Base-by-base conservation (phyloP, 2,329 filamentous ascomycete genomes). In the Chrysoporthe austroafricana region DNA sequence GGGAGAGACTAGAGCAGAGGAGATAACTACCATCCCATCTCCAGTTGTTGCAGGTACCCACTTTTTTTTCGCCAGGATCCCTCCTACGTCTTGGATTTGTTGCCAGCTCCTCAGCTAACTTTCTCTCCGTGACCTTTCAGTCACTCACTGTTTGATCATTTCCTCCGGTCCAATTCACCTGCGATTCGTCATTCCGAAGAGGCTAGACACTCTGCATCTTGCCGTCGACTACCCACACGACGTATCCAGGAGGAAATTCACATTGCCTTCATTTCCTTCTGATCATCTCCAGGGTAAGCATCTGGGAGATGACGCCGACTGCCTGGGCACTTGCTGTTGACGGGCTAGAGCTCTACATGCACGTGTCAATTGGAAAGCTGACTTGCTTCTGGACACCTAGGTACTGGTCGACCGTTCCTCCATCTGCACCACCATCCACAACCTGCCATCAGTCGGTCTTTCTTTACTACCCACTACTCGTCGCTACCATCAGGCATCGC, bases 1-100 rank as follows among this genome's bases (percentile, higher is more conserved):
- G 62, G 62, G 43, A 18, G 62, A 32, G n/a, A 26, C 34, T 63
- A 63, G 62, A 62, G 32, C n/a, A 8, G 34, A 58, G 39, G 34
- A 42, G n/a, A 58, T n/a, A 42, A 42, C 56, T 58, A 8, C 34
- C 50, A 16, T 21, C 7, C 56, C 56, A n/a, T n/a, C 16, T 13
- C 36, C 34, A 58, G 14, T 34, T 36, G 16, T 21, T n/a, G 26
- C 32, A 39, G 60, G 60, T 62, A 50, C 18, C 60, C 32, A 26
- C 60, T 39, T 52, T 13, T 13, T n/a, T 13, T 6, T n/a, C n/a
- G n/a, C 21, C 60, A 4, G 16, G 21, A 16, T 13, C 44, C 60
- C 32, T 42, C 2, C 2, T 21, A 39, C 36, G 4, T 18, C 18
- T 50, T 48, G 16, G n/a, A 48, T 34, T 26, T 50, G 16, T 36